These are phyloP conservation scores for Cicer pinnatifidum DNA, from an alignment of 306 rosid genomes.

Conservation along the genomic window DNA sequence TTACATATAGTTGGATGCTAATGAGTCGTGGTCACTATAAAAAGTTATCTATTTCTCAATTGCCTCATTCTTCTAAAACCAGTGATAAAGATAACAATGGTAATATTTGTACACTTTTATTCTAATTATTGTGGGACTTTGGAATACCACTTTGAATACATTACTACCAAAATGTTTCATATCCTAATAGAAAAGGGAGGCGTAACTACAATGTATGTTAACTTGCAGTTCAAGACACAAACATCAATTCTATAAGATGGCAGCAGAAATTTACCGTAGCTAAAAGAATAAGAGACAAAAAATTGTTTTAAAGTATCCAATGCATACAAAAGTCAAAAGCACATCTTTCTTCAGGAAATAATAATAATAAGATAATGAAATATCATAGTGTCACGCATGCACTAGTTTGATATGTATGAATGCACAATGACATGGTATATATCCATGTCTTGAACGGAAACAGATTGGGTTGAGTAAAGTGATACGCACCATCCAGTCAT, in stretches of 20 bases:
- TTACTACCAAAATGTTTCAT: constrained; percentile 24
- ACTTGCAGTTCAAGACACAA: constrained; percentile 21
- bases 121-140: constrained; percentile 21
- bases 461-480: constrained; percentile 36
- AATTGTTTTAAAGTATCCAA: neutral
- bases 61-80: constrained; percentile 34
- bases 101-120: neutral
- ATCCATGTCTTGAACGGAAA: neutral
- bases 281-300: neutral
- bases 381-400: constrained; percentile 6
- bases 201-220: neutral
- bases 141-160: constrained; percentile 23
- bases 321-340: neutral
- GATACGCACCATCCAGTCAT: constrained; percentile 87
- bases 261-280: constrained; percentile 14
- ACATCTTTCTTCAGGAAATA: constrained; percentile 3
- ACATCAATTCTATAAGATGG: constrained; percentile 8
- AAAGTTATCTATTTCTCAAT: constrained; percentile 7
- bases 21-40: neutral
- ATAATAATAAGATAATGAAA: constrained; percentile 12
- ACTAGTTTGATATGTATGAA: constrained; percentile 6
- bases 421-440: neutral
- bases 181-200: constrained; percentile 1
- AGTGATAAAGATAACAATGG: neutral
- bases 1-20: neutral